phyloP scores from a whole-genome alignment of 2,329 filamentous ascomycete species.

The Aspergillus aculeatinus region DNA sequence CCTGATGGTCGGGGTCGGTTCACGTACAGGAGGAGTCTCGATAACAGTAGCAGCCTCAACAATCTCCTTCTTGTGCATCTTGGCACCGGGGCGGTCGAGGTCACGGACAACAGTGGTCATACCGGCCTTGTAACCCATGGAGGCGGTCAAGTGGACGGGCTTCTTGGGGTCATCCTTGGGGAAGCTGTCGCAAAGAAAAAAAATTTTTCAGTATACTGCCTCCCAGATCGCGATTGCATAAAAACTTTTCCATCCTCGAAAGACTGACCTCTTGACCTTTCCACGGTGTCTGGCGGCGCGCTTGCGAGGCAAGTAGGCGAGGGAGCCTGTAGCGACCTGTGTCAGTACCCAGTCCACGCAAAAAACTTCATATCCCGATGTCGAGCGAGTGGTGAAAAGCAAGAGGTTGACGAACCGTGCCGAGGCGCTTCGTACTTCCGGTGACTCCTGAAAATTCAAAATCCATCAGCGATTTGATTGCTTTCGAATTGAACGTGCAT shows the following conservation, averaged over 20 bases:
- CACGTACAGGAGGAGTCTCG: slow-evolving; percentile 91
- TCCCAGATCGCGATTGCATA: not conserved
- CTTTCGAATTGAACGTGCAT: not conserved
- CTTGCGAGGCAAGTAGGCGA: slow-evolving; percentile 87
- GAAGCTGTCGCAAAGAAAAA: slow-evolving; percentile 63
- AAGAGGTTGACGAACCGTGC: slow-evolving; percentile 80
- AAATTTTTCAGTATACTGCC: slow-evolving; percentile 31
- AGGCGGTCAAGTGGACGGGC: slow-evolving; percentile 95
- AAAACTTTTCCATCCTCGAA: slow-evolving; percentile 16
- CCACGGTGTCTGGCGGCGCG: slow-evolving; percentile 89
- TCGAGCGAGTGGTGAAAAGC: slow-evolving; percentile 40
- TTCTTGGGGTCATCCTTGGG: slow-evolving; percentile 99
- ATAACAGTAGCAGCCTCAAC: slow-evolving; percentile 85
- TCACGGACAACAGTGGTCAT: slow-evolving; percentile 99
- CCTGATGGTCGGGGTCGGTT: not conserved
- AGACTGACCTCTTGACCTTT: slow-evolving; percentile 92
- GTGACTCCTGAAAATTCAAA: slow-evolving; percentile 50
- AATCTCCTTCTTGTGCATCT: slow-evolving; percentile 99
- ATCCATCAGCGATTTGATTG: slow-evolving; percentile 28
- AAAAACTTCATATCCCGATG: slow-evolving; percentile 30
- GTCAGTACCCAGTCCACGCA: slow-evolving; percentile 35
- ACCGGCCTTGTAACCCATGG: slow-evolving; percentile 99
- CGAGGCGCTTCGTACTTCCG: slow-evolving; percentile 82
- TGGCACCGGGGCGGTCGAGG: slow-evolving; percentile 97
- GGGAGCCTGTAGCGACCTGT: slow-evolving; percentile 54